Evolutionary conservation across 139 green algal species (phyloP), one percentile per base, ranked within the genome.

Genomic region (Coelastrella sp.): DNA sequence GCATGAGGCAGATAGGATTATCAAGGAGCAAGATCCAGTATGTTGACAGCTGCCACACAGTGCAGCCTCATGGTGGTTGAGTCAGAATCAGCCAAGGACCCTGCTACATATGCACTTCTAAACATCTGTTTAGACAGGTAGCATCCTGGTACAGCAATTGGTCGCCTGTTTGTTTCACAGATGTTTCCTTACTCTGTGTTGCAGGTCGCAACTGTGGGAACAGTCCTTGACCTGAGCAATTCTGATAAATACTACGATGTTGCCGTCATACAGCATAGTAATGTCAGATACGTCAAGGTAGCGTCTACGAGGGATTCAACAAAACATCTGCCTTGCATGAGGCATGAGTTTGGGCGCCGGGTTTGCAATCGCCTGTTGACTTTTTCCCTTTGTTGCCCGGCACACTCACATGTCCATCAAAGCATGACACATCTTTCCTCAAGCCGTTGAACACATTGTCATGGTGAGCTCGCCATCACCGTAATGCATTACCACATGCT

Each of bases 141-240:
- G 35, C 35, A 49, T 49, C 35, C 35, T 49, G 35, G 35, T 49
- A 49, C 1, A 49, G 35, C 35, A 49, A 49, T 5, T 49, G 35
- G 35, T 49, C n/a, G n/a, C n/a, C n/a, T n/a, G n/a, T n/a, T n/a
- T 49, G 35, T 49, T 3, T 3, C 3, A 49, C 35, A 49, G 3
- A 3, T 66, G 58, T 83, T 59, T 1, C 19, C 49, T 19, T 22
- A 59, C 12, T 8, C 80, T 73, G 20, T 12, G 19, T 19, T 49
- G 80, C 14, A 87, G 61, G 24, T 56, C 10, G 68, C 24, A 8
- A 86, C 60, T 49, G 49, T 58, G 5, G 27, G 72, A 17, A 90
- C 97, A 58, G 95, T 99, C 6, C 94, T 99, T 15, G 98, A 99
- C 91, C 95, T 99, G 10, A 99, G 97, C 12, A 99, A 99, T 91